A percentile compares a stretch with the other conserved stretches of the same genome.
phyloP scores from a whole-genome alignment of 805 yeast species.

The Wickerhamiella lipophila region DNA sequence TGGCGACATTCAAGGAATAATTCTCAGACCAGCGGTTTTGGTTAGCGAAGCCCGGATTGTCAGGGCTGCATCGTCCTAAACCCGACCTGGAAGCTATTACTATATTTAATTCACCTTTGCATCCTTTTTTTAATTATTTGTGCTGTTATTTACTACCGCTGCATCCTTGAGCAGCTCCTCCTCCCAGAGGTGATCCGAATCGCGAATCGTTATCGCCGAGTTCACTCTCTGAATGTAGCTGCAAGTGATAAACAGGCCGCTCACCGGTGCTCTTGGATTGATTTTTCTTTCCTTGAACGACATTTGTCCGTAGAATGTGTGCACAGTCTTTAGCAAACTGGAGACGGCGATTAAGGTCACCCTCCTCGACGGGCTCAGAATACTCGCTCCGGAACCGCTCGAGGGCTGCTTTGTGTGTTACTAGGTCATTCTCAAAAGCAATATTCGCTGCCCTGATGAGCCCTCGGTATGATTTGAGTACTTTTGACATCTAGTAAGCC shows the following conservation, averaged over 20 bases:
- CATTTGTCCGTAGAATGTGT: constrained; percentile 49
- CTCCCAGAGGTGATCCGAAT: constrained; percentile 10
- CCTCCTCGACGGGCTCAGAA: constrained; percentile 12
- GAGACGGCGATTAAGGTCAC: constrained; percentile 37
- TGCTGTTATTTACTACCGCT: not conserved
- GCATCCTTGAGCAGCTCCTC: constrained; percentile 10
- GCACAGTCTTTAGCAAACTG: constrained; percentile 59
- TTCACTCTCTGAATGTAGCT: constrained; percentile 72
- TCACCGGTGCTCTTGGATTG: constrained; percentile 21
- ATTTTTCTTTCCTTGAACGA: constrained; percentile 64
- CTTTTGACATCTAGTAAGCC: constrained; percentile 12
- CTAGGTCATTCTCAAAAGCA: constrained; percentile 18
- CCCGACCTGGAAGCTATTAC: too few relatives aligned
- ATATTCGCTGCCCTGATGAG: constrained; percentile 20
- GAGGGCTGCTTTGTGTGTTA: constrained; percentile 17
- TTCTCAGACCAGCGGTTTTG: constrained; percentile 4
- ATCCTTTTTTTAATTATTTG: not conserved
- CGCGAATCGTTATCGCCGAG: constrained; percentile 70
- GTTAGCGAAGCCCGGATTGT: not conserved
- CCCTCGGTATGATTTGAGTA: constrained; percentile 16
- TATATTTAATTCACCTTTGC: not conserved
- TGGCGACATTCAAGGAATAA: constrained; percentile 8
- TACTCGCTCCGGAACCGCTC: constrained; percentile 18
- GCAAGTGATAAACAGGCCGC: constrained; percentile 32
- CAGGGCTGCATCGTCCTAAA: too few relatives aligned